These are phyloP conservation scores for Pseudocercospora musae DNA, from an alignment of 2,329 filamentous ascomycete species.

Conservation along the genomic window DNA sequence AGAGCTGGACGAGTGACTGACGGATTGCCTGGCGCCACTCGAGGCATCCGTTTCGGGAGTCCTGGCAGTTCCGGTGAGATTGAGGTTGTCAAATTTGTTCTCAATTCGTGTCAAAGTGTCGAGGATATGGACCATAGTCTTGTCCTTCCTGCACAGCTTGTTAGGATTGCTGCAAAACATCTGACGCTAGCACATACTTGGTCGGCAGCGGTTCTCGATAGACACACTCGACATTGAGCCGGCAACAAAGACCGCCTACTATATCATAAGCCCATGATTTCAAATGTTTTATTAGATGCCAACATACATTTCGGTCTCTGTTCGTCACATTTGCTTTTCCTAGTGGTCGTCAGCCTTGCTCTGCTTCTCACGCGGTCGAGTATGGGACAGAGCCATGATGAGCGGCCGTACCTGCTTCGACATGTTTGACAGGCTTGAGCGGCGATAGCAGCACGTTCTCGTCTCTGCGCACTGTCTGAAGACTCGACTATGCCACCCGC, in stretches of 20 bases:
- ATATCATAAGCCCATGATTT: not conserved
- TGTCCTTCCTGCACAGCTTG: slow-evolving; percentile 55
- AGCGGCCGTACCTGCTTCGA: slow-evolving; percentile 37
- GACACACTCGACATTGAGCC: slow-evolving; percentile 56
- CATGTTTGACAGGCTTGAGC: slow-evolving; percentile 60
- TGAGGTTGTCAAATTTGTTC: slow-evolving; percentile 52
- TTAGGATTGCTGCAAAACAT: not conserved
- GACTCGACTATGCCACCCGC: slow-evolving; percentile 14
- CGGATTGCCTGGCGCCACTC: slow-evolving; percentile 8
- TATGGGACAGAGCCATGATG: not conserved
- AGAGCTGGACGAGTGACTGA: slow-evolving; percentile 13
- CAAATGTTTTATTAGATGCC: not conserved
- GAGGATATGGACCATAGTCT: slow-evolving; percentile 59
- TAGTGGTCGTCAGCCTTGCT: slow-evolving; percentile 25
- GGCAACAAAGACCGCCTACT: slow-evolving; percentile 51
- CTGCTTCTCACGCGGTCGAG: not conserved
- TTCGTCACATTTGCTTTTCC: slow-evolving; percentile 65
- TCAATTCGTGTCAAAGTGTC: slow-evolving; percentile 56
- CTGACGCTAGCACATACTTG: slow-evolving; percentile 50
- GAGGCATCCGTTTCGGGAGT: slow-evolving; percentile 20
- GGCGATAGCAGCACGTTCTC: slow-evolving; percentile 50
- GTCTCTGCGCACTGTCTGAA: slow-evolving; percentile 32
- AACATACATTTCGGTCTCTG: slow-evolving; percentile 55
- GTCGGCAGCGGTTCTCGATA: slow-evolving; percentile 61
- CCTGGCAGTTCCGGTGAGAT: slow-evolving; percentile 16